A percentile compares a stretch with the other conserved stretches of the same genome.
Conservation (phyloP, 2,329 filamentous ascomycete genomes). For the Penicillium janthinellum region DNA sequence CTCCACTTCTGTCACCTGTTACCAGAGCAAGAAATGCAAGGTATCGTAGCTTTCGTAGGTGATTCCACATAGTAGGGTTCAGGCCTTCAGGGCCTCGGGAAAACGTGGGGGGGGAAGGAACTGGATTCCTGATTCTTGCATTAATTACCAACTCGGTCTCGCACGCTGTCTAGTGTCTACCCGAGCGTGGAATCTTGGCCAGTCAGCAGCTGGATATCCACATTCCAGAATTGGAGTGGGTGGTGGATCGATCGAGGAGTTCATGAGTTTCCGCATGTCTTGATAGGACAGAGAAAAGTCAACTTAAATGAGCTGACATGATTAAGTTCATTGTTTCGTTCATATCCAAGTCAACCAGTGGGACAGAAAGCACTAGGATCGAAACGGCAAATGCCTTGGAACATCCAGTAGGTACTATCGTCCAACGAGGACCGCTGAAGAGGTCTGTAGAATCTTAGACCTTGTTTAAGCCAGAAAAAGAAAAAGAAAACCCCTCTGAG, state of each 20-base stretch:
- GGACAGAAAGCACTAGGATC: no score
- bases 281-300: not conserved
- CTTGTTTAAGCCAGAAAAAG: no score
- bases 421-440: not conserved
- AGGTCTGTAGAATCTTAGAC: not conserved
- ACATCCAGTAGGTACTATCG: not conserved
- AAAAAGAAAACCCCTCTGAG: no score
- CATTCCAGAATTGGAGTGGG: not conserved
- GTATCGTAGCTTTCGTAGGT: no score
- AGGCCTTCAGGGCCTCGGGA: not conserved
- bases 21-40: not conserved
- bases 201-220: not conserved
- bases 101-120: not conserved
- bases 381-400: not conserved
- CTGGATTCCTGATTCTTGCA: not conserved
- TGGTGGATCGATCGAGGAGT: not conserved
- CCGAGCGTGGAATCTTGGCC: not conserved
- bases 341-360: not conserved
- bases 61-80: not conserved
- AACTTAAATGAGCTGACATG: not conserved
- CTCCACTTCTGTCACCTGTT: not conserved
- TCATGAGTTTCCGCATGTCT: not conserved
- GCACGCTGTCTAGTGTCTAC: not conserved
- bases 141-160: not conserved
- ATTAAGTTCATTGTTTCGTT: not conserved